These are phyloP conservation scores for Albatrellus ellisii DNA, from an alignment of 768 basidiomycete species.

Conservation along the genomic window DNA sequence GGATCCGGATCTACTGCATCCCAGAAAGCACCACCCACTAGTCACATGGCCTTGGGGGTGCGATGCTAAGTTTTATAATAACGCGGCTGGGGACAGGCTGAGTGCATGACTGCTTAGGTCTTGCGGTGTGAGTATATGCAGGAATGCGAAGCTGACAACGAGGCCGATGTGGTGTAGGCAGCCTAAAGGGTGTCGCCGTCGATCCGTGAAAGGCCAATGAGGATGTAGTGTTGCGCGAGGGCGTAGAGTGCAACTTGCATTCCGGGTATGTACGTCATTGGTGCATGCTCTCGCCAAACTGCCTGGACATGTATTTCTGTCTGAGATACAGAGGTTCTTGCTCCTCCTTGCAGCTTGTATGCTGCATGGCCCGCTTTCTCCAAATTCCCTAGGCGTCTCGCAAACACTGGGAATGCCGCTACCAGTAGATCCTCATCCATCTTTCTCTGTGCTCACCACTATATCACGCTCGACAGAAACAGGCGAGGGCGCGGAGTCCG, in stretches of 20 bases:
- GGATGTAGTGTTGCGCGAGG: slow-evolving; percentile 50
- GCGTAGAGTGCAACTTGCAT: slow-evolving; percentile 43
- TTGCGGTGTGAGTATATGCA: background rate
- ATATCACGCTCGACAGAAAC: slow-evolving; percentile 29
- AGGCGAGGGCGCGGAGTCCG: slow-evolving; percentile 37
- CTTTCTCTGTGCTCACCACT: too few relatives aligned
- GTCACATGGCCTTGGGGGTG: too few relatives aligned
- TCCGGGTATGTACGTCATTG: slow-evolving; percentile 60
- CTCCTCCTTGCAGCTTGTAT: background rate
- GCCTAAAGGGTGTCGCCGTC: slow-evolving; percentile 47
- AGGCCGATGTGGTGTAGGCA: slow-evolving; percentile 8
- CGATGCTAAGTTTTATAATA: too few relatives aligned
- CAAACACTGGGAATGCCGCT: slow-evolving; percentile 20
- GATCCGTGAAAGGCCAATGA: slow-evolving; percentile 67
- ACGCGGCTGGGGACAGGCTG: too few relatives aligned
- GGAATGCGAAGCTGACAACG: background rate
- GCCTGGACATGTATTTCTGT: background rate
- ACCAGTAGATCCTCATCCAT: slow-evolving; percentile 53
- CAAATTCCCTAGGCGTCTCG: slow-evolving; percentile 17
- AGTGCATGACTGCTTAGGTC: too few relatives aligned
- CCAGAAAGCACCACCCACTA: too few relatives aligned
- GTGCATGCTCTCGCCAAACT: slow-evolving; percentile 18
- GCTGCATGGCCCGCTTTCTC: background rate
- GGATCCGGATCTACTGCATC: too few relatives aligned
- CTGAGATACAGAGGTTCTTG: too few relatives aligned